Base-by-base conservation (phyloP, 768 basidiomycete genomes). In the Suillus subaureus region DNA sequence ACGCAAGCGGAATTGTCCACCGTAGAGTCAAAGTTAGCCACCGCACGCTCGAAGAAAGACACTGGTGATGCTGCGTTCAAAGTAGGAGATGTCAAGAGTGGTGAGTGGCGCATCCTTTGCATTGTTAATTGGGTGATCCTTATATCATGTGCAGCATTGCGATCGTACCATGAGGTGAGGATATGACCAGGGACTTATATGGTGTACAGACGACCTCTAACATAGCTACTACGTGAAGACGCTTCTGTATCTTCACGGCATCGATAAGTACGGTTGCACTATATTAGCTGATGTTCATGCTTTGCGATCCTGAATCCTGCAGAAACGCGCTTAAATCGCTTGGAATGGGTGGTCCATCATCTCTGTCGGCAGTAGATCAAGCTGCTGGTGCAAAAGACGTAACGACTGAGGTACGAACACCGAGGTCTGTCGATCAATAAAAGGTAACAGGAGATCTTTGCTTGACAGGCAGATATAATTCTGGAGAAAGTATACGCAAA, bases 401-500 rank as follows among this genome's bases (percentile, higher is more conserved):
- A 69, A 88, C 82, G 78, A 89, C 90, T 0, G 91, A 92, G 82
- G 92, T 89, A 61, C 52, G 78, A 66, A 11, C 23, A n/a, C 26
- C 28, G 23, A 47, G 6, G 28, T 21, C 12, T 40, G 26, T 61
- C 42, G 12, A 45, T 47, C 64, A 49, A 37, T 28, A 42, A 18
- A 31, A 43, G 8, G 21, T 51, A 35, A 40, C n/a, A n/a, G 23
- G 60, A 51, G 21, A 54, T 61, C 18, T 49, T 39, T 21, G n/a
- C 42, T 35, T 31, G 33, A 57, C 42, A 94, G 93, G 83, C 87
- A 23, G 93, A 94, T 73, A 80, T 87, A 12, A 82, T 93, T 45
- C 75, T 92, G 23, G 92, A 92, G 77, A 94, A 91, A 79, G 87
- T 94, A 55, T 92, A 94, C 68, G 86, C 91, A 4, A 95, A 95